Conservation (phyloP, 176 grass and related monocot genomes). For the Oryza meridionalis region DNA sequence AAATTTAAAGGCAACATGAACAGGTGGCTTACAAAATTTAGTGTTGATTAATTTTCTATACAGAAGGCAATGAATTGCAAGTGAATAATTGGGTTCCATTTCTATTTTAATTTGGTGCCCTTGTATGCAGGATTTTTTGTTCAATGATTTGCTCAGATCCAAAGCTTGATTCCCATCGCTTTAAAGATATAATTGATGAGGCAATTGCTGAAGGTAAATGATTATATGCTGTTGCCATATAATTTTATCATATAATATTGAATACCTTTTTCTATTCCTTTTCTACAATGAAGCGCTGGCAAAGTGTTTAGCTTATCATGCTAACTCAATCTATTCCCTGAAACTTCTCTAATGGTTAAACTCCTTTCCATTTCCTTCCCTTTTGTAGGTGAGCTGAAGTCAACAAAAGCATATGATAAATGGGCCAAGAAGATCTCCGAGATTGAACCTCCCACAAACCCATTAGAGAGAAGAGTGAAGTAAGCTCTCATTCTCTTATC, state of each 20-base stretch:
- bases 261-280: neutral
- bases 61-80: neutral
- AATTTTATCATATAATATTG: neutral
- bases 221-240: neutral
- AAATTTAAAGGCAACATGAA: conserved; percentile 91
- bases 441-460: conserved; percentile 84
- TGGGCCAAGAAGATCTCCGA: conserved; percentile 86
- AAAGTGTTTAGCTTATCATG: conserved; percentile 5
- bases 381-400: conserved; percentile 70
- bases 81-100: conserved; percentile 2
- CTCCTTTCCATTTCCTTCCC: neutral
- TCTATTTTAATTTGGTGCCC: conserved; percentile 1
- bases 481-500: conserved; percentile 25
- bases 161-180: conserved; percentile 94
- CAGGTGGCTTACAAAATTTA: conserved; percentile 53
- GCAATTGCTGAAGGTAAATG: conserved; percentile 87
- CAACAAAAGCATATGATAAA: conserved; percentile 74
- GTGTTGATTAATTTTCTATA: conserved; percentile 1
- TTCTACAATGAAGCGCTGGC: neutral
- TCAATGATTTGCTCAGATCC: conserved; percentile 93
- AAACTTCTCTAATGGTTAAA: conserved; percentile 6
- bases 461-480: conserved; percentile 78
- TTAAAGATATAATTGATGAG: conserved; percentile 93
- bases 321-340: neutral
- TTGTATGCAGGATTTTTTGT: conserved; percentile 79